These are phyloP conservation scores for Pelargonium myrrhifolium DNA, from an alignment of 441 rosid genomes.

Conservation along the genomic window DNA sequence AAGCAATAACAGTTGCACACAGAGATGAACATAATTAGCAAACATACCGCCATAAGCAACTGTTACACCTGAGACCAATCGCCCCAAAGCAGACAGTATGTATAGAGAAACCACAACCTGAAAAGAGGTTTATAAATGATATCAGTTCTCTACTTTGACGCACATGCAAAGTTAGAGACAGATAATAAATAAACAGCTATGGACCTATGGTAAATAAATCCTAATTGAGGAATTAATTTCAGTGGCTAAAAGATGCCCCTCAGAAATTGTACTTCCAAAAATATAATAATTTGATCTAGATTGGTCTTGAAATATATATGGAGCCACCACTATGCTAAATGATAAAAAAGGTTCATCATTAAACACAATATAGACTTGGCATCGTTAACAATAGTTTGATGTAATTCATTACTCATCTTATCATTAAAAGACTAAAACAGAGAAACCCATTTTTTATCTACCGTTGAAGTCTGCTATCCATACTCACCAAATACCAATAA, in stretches of 20 bases:
- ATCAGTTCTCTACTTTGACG: not conserved
- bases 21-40: conserved; percentile 13
- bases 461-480: no score
- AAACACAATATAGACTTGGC: not conserved
- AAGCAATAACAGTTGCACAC: not conserved
- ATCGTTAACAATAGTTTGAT: no score
- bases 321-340: not conserved
- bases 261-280: not conserved
- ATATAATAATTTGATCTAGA: not conserved
- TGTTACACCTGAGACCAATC: conserved; percentile 73
- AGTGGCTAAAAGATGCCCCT: not conserved
- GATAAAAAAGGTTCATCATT: not conserved
- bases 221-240: not conserved
- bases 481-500: no score
- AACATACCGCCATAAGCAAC: conserved; percentile 80
- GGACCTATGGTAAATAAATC: not conserved
- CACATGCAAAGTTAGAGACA: not conserved
- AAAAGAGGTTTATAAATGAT: conserved; percentile 10
- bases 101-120: conserved; percentile 80
- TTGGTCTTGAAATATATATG: not conserved
- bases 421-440: no score
- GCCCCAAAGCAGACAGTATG: conserved; percentile 60
- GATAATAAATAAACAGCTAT: not conserved
- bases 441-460: no score
- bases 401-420: no score